Conservation (phyloP, 2,329 filamentous ascomycete species). For the Rhexocercosporidium sp. region DNA sequence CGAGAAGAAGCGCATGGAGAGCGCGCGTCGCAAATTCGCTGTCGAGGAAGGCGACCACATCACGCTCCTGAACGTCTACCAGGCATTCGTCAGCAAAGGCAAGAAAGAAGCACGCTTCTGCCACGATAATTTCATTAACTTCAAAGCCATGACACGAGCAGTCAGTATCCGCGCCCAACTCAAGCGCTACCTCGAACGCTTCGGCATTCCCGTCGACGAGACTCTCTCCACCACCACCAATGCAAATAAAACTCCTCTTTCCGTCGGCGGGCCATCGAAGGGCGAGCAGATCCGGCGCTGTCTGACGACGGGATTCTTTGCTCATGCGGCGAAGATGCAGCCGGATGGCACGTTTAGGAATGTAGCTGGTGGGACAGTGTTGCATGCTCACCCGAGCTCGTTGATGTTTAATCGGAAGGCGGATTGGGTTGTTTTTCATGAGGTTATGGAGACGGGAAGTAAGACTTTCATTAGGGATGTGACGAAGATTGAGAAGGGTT, state of each 20-base stretch:
- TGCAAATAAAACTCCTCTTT: conserved; percentile 40
- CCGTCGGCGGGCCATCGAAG: conserved; percentile 52
- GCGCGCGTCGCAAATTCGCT: conserved; percentile 79
- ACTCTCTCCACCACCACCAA: conserved; percentile 51
- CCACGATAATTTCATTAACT: conserved; percentile 85
- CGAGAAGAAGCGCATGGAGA: conserved; percentile 77
- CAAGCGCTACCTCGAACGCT: conserved; percentile 84
- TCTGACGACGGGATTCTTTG: conserved; percentile 88
- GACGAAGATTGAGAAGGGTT: conserved; percentile 92
- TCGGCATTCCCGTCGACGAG: conserved; percentile 74
- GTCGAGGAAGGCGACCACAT: conserved; percentile 94
- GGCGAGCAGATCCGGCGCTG: conserved; percentile 82
- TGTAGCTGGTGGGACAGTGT: conserved; percentile 75
- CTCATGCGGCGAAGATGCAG: conserved; percentile 92
- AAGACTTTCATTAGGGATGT: conserved; percentile 93
- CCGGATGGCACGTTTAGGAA: conserved; percentile 88
- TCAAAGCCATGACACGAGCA: conserved; percentile 79
- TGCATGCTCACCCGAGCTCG: conserved; percentile 90
- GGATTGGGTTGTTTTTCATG: conserved; percentile 95
- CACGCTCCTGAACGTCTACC: conserved; percentile 91
- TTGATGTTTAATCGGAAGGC: conserved; percentile 96
- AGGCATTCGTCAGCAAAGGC: conserved; percentile 82
- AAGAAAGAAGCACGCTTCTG: conserved; percentile 87
- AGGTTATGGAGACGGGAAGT: conserved; percentile 84
- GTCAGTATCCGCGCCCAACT: conserved; percentile 88